A percentile compares a stretch with the other conserved stretches of the same genome.
Conservation (phyloP, 306 rosid genomes). For the Citrullus colocynthis region DNA sequence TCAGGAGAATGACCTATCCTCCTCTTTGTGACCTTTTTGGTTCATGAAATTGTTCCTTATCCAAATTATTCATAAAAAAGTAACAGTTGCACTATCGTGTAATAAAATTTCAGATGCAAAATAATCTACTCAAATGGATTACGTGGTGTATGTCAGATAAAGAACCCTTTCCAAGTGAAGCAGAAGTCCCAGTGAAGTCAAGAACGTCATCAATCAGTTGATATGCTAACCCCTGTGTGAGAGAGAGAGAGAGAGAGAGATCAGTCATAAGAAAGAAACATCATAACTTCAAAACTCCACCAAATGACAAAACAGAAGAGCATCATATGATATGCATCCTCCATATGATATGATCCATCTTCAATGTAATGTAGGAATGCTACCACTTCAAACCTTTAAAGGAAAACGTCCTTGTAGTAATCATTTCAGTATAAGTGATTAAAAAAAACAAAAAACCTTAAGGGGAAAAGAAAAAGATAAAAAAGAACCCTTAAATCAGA, state of each 20-base stretch:
- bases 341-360: background rate
- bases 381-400: background rate
- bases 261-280: background rate
- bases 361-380: background rate
- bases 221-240: conserved; percentile 80
- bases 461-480: background rate
- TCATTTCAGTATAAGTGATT: background rate
- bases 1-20: background rate
- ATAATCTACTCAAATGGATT: conserved; percentile 14
- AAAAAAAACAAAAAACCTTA: background rate
- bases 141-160: conserved; percentile 79
- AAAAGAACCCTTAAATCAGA: background rate
- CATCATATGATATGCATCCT: background rate
- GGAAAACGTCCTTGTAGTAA: background rate
- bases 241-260: background rate
- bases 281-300: background rate
- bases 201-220: conserved; percentile 91
- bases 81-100: background rate
- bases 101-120: background rate
- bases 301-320: background rate
- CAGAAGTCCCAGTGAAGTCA: conserved; percentile 83
- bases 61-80: background rate
- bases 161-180: conserved; percentile 94
- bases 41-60: background rate
- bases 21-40: background rate